phyloP scores from a whole-genome alignment of 768 basidiomycete species.

The Pleurotus citrinopileatus region DNA sequence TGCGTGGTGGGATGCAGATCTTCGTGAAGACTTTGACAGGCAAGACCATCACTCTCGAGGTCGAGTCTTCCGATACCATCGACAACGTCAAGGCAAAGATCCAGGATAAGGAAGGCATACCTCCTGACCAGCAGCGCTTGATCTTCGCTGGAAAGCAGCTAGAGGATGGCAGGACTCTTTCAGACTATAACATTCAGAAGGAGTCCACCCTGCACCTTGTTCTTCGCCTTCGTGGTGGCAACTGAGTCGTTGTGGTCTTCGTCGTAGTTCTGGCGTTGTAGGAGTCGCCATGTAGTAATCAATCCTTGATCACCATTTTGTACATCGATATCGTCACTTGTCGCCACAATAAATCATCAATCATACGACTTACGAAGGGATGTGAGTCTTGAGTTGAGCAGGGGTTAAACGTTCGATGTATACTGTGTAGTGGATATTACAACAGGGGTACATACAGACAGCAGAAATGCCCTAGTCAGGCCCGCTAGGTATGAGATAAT shows the following conservation, averaged over 20 bases:
- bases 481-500: neutral
- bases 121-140: conserved; percentile 86
- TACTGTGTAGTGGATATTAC: too few relatives aligned
- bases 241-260: conserved; percentile 27
- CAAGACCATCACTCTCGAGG: conserved; percentile 10
- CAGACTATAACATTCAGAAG: conserved; percentile 91
- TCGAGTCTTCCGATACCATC: conserved; percentile 10
- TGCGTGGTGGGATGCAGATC: conserved; percentile 10
- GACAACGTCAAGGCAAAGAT: conserved; percentile 78
- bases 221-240: conserved; percentile 80
- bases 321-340: too few relatives aligned
- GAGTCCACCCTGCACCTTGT: conserved; percentile 83
- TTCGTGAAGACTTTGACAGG: conserved; percentile 13
- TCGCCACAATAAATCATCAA: too few relatives aligned
- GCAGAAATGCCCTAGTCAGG: too few relatives aligned
- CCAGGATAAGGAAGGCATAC: conserved; percentile 89
- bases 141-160: conserved; percentile 94
- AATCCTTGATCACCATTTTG: neutral
- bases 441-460: too few relatives aligned
- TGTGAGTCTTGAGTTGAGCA: too few relatives aligned
- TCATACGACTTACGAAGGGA: too few relatives aligned
- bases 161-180: conserved; percentile 87
- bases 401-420: too few relatives aligned
- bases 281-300: neutral
- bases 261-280: conserved; percentile 2